Conservation (phyloP, 805 yeast species). For the Myxozyma geophila region DNA sequence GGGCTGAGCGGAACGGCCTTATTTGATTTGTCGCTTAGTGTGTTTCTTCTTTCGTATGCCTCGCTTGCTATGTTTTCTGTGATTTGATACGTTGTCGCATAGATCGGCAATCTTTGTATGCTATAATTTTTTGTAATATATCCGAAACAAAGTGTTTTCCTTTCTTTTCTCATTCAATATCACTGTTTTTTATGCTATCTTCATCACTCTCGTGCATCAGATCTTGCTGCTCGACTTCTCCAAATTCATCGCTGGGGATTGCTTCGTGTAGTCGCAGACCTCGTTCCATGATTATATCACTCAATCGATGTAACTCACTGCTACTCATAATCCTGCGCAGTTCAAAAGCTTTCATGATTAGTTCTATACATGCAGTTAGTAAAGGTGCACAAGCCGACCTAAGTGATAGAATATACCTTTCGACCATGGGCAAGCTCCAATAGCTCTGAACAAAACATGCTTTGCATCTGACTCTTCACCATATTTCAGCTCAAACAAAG, state of each 20-base stretch:
- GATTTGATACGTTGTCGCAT: not conserved
- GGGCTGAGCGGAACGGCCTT: conserved; percentile 83
- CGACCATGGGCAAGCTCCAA: conserved; percentile 31
- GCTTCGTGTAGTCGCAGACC: conserved; percentile 22
- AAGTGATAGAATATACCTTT: conserved; percentile 13
- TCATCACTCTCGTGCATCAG: not conserved
- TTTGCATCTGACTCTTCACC: conserved; percentile 11
- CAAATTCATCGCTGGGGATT: conserved; percentile 22
- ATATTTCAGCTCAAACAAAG: conserved; percentile 6
- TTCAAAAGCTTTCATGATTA: conserved; percentile 12
- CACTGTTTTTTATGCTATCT: not conserved
- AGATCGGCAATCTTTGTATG: not conserved
- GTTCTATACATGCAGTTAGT: conserved; percentile 14
- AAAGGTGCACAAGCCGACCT: too few species aligned
- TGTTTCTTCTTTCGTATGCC: not conserved
- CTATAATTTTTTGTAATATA: conserved; percentile 9
- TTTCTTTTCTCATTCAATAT: not conserved
- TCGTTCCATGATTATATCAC: conserved; percentile 26
- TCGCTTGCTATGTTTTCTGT: not conserved
- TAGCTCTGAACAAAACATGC: conserved; percentile 22
- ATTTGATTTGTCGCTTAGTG: conserved; percentile 1
- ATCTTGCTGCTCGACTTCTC: not conserved
- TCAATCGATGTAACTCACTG: conserved; percentile 15
- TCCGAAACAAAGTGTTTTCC: not conserved
- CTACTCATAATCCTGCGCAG: conserved; percentile 4